Conservation (phyloP, 371 early-diverging fungal species). For the Aphelidium insulamus region DNA sequence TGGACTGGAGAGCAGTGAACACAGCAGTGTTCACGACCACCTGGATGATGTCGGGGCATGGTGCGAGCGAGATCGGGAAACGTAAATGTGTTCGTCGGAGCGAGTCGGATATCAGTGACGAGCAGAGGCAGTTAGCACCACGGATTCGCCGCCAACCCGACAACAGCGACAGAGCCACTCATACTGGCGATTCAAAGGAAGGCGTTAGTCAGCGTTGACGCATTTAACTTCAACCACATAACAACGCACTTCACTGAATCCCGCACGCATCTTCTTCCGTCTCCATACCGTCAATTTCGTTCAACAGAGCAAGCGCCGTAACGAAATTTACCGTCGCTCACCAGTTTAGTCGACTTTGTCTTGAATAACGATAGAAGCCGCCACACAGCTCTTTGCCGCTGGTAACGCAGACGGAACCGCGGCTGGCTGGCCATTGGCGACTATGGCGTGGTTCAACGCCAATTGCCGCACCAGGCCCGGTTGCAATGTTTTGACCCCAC, state of each 20-base stretch:
- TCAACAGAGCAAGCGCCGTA: slow-evolving; percentile 65
- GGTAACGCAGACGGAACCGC: slow-evolving; percentile 53
- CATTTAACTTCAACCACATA: slow-evolving; percentile 5
- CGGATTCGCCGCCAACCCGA: slow-evolving; percentile 61
- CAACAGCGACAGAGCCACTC: slow-evolving; percentile 53
- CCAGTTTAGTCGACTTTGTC: slow-evolving; percentile 62
- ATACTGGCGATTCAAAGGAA: slow-evolving; percentile 48
- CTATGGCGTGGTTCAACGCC: slow-evolving; percentile 30
- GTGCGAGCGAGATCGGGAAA: too few species aligned
- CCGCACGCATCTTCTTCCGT: slow-evolving; percentile 43
- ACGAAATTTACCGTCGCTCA: slow-evolving; percentile 46
- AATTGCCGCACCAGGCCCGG: slow-evolving; percentile 53
- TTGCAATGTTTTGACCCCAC: slow-evolving; percentile 66
- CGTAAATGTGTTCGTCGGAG: neutral
- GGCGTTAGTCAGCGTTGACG: slow-evolving; percentile 63
- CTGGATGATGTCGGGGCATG: too few species aligned
- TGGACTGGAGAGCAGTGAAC: too few species aligned
- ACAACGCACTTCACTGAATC: neutral
- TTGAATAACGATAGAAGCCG: slow-evolving; percentile 62
- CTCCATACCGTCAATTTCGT: slow-evolving; percentile 61
- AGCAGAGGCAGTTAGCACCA: slow-evolving; percentile 67
- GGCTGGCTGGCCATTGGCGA: too few species aligned
- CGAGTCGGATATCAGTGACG: slow-evolving; percentile 33
- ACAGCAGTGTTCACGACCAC: too few species aligned
- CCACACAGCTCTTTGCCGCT: slow-evolving; percentile 55